These are phyloP conservation scores for Polyporus arcularius DNA, from an alignment of 768 basidiomycete genomes.

Conservation along the genomic window DNA sequence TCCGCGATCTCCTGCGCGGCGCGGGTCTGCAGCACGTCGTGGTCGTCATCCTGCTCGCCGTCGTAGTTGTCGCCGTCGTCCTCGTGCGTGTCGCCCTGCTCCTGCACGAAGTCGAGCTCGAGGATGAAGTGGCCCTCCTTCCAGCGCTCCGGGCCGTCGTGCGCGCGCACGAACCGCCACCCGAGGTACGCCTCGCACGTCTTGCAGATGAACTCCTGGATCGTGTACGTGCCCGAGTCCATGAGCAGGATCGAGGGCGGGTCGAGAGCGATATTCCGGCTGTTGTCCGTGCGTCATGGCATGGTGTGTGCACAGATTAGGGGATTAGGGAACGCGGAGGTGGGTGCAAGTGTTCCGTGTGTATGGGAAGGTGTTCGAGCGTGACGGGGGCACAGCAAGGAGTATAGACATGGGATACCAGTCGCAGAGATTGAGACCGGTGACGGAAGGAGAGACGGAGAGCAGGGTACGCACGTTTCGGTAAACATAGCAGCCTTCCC, in stretches of 20 bases:
- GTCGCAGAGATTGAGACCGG: not conserved
- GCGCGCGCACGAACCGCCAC: conserved; percentile 62
- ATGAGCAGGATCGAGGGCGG: conserved; percentile 56
- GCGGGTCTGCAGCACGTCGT: conserved; percentile 24
- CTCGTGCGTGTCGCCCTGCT: not conserved
- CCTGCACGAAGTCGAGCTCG: conserved; percentile 42
- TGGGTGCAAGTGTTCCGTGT: not conserved
- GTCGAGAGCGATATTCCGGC: conserved; percentile 47
- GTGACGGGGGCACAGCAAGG: not conserved
- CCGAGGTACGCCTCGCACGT: conserved; percentile 56
- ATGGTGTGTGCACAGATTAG: not conserved
- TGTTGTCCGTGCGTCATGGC: conserved; percentile 24
- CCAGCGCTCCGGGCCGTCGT: conserved; percentile 59
- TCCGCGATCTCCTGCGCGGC: conserved; percentile 30
- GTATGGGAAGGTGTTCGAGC: not conserved
- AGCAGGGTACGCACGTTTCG: conserved; percentile 44
- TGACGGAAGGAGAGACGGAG: not conserved
- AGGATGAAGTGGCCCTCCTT: conserved; percentile 61
- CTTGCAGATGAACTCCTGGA: conserved; percentile 56
- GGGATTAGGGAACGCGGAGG: not conserved
- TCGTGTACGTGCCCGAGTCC: conserved; percentile 63
- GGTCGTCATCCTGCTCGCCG: too few species aligned
- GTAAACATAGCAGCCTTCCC: conserved; percentile 63
- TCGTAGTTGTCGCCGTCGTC: too few species aligned
- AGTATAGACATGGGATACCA: not conserved